Base-by-base conservation (phyloP, 331 rosid genomes). In the Quercus phellos region DNA sequence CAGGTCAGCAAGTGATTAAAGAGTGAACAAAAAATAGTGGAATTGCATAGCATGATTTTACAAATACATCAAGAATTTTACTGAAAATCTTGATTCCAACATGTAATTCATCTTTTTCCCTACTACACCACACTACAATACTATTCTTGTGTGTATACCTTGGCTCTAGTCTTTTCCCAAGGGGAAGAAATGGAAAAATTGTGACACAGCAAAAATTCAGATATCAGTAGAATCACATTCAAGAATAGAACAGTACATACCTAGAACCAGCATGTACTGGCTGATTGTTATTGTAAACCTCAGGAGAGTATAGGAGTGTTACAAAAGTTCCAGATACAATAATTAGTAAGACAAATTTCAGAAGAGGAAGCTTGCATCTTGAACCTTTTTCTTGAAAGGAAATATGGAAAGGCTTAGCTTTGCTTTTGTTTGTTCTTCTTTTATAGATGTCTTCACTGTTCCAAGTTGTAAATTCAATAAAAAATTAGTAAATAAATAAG, bases 311-410 rank as follows among this genome's bases (percentile, higher is more conserved):
- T 0, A 91, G 27, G 18, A 94, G 88, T 21, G 88, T 85, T 43
- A 85, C 75, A 70, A 85, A 82, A 76, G 96, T 89, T 79, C 92
- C 92, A 22, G 85, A 86, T 26, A 87, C 42, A 74, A 85, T 75
- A 42, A 89, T 11, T 32, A 91, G 73, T 1, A 94, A 88, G 78
- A 89, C 78, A 10, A 89, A 75, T 88, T 84, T 89, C 76, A 91
- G 88, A 70, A 88, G 87, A 79, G 94, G 84, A 73, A 89, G 77
- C 85, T 84, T 91, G 94, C 90, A 90, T 88, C 85, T 87, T 83
- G 94, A 78, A 82, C 79, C 82, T 69, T 70, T 91, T 21, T 91
- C 98, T 71, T 88, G 93, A 72, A 84, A 67, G n/a, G 94, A 83
- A 69, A 87, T 78, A 83, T 85, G 88, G 54, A 86, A 87, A 74